A percentile compares a stretch with the other conserved stretches of the same genome.
Conservation (phyloP, 495 filamentous ascomycete species). For the Apiosordaria backusii region DNA sequence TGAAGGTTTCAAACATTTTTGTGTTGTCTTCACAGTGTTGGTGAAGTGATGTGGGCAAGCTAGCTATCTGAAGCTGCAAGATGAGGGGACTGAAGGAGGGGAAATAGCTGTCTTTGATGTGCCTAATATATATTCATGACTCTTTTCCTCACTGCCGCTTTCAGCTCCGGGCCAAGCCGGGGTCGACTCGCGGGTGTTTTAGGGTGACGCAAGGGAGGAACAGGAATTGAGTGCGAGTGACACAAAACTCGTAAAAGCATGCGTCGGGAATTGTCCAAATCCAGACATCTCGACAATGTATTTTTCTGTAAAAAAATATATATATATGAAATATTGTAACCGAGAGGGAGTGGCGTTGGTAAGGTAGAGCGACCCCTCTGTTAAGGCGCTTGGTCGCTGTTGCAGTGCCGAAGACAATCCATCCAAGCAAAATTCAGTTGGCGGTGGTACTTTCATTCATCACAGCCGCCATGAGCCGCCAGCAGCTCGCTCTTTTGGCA, state of each 20-base stretch:
- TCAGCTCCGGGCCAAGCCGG: neutral
- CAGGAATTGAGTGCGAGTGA: neutral
- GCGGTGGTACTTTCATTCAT: neutral
- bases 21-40: neutral
- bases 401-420: neutral
- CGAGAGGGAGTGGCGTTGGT: neutral
- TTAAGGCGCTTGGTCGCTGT: neutral
- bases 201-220: neutral
- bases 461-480: neutral
- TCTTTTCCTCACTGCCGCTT: neutral
- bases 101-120: neutral
- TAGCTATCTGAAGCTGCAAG: neutral
- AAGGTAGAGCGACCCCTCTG: neutral
- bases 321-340: neutral
- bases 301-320: neutral
- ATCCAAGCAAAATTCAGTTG: neutral
- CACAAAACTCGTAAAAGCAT: neutral
- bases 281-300: neutral
- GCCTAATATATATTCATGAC: neutral
- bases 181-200: neutral
- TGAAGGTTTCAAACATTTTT: conserved; percentile 21
- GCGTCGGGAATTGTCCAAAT: neutral
- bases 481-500: neutral
- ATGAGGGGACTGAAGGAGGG: neutral
- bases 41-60: neutral